These are phyloP conservation scores for Staphylotrichum longicolle DNA, from an alignment of 495 filamentous ascomycete species.

Conservation along the genomic window DNA sequence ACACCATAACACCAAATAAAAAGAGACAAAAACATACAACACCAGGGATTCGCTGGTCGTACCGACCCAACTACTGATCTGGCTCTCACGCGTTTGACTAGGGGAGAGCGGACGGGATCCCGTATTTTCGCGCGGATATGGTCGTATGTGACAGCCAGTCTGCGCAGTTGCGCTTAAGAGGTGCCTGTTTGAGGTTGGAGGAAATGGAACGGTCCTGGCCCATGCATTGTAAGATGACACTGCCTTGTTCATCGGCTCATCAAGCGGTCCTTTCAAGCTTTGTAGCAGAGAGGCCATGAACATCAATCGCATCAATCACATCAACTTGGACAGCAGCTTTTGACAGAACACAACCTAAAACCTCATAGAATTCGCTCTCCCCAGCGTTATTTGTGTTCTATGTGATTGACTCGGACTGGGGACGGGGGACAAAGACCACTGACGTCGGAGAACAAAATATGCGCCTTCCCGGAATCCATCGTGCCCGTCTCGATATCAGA, in stretches of 20 bases:
- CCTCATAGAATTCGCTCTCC: not conserved
- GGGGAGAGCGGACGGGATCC: constrained; percentile 53
- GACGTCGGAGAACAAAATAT: not conserved
- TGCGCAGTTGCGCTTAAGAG: too few species aligned
- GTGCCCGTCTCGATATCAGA: not conserved
- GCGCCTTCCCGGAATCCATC: not conserved
- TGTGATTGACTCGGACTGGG: not conserved
- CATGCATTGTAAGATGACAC: too few species aligned
- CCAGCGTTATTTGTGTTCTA: not conserved
- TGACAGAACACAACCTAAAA: not conserved
- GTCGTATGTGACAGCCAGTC: constrained; percentile 2
- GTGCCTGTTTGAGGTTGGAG: too few species aligned
- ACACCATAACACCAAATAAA: too few species aligned
- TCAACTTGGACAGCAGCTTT: too few species aligned
- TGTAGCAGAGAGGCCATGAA: too few species aligned
- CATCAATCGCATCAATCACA: too few species aligned
- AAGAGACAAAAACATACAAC: constrained; percentile 37
- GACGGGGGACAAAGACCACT: constrained; percentile 5
- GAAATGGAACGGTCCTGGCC: too few species aligned
- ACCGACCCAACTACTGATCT: constrained; percentile 45
- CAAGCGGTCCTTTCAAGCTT: too few species aligned
- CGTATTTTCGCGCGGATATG: constrained; percentile 27
- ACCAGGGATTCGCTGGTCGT: constrained; percentile 43
- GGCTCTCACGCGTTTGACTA: constrained; percentile 24
- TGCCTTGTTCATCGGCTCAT: too few species aligned